Base-by-base conservation (phyloP, 192 early-diverging fungal species). In the Linnemannia elongata region DNA sequence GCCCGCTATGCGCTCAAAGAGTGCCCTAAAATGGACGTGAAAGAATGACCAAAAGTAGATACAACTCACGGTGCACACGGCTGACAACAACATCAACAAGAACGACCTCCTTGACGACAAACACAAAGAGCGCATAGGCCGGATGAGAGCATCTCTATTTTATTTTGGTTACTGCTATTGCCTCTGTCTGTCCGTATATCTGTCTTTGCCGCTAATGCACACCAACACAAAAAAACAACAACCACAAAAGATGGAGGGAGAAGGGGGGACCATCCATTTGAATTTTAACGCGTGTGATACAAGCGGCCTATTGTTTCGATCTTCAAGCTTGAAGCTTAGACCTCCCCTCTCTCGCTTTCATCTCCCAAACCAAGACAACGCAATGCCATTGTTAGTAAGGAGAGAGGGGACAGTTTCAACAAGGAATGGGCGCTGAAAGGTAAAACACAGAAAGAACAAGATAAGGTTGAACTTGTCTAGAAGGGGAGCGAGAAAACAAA, bases 271-370 rank as follows among this genome's bases (percentile, higher is more conserved):
- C 18, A 55, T 22, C 44, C 44, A 15, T 45, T 45, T 44, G 44
- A 13, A 45, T 15, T 45, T 45, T 45, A 30, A 30, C 30, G 60
- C 27, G 55, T 66, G 60, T 66, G 60, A 30, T 66, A 66, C 60
- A 66, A 33, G 15, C 1, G 12, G 66, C 38, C 69, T 71, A 71
- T 71, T 71, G 69, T 71, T 71, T 42, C 69, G 33, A 70, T 70
- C 55, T 57, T 35, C 35, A 66, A 33, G 60, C 60, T 66, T 66
- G 60, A 66, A 33, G 60, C 60, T 66, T 66, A 30, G 60, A 30
- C 60, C 30, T 33, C 27, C 10, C 30, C 27, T 13, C 3, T 33
- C 12, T 44, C 41, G 27, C 15, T 68, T 39, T 30, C 69, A 71
- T 30, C 60, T 33, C 30, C 17, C 30, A 0, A 4, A 52, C 18